A percentile compares a stretch with the other conserved stretches of the same genome.
Evolutionary conservation across 768 basidiomycete species (phyloP).

Genomic region (Leccinum obscurum): DNA sequence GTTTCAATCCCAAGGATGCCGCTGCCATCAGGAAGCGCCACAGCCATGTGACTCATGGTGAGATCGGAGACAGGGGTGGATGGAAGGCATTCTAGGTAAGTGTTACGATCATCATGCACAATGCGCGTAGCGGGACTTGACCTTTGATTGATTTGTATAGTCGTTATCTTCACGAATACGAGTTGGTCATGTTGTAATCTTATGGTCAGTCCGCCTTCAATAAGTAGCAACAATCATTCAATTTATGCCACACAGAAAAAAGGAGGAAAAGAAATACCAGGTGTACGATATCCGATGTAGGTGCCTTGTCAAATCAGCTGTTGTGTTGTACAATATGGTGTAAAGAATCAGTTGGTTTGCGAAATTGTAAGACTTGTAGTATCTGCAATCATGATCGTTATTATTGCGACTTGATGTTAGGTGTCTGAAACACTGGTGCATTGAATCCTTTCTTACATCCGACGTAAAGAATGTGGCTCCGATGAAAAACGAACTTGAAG

Average conservation of each 20-base stretch:
- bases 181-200: neutral
- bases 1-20: neutral
- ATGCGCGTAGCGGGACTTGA: neutral
- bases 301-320: neutral
- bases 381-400: neutral
- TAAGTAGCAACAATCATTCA: neutral
- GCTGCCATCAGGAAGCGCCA: neutral
- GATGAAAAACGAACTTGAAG: neutral
- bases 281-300: neutral
- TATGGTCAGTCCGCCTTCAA: neutral
- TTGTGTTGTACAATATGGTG: neutral
- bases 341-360: neutral
- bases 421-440: neutral
- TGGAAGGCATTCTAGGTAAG: conserved; percentile 9
- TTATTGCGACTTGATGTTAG: neutral
- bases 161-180: neutral
- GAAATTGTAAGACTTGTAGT: neutral
- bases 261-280: neutral
- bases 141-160: neutral
- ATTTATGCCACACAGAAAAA: neutral
- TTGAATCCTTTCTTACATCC: neutral
- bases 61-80: neutral
- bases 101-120: neutral
- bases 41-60: neutral
- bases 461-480: neutral